Evolutionary conservation across 2,329 filamentous ascomycete species (phyloP).

Genomic region (Aspergillus fructus): DNA sequence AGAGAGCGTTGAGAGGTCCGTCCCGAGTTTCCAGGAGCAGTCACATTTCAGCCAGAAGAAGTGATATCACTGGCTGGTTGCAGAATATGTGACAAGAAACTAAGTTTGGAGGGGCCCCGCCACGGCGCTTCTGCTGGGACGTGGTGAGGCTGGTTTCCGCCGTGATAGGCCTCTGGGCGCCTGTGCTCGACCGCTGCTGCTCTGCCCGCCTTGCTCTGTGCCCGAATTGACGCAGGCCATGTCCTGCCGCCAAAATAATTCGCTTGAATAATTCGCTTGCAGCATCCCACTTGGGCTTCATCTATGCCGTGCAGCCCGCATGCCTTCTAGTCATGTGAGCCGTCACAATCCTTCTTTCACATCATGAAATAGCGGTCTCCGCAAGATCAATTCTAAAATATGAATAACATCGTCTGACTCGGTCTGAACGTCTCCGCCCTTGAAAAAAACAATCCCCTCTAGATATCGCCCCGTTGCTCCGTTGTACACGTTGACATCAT

Average conservation of each 20-base stretch:
- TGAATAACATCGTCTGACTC: conserved; percentile 1
- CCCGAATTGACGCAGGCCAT: conserved; percentile 5
- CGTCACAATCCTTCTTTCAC: background rate
- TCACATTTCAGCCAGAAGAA: background rate
- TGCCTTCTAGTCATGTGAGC: conserved; percentile 12
- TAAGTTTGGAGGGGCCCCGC: conserved; percentile 16
- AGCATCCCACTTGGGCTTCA: background rate
- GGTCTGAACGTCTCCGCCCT: background rate
- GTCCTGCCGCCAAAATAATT: conserved; percentile 3
- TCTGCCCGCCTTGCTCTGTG: conserved; percentile 1
- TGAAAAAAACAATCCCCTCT: background rate
- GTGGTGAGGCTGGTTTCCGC: conserved; percentile 12
- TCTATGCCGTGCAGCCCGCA: background rate
- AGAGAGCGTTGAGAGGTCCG: too few species aligned
- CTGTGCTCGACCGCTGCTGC: background rate
- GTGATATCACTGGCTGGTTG: background rate
- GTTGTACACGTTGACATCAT: conserved; percentile 3
- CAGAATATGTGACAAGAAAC: conserved; percentile 5
- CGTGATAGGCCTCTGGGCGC: background rate
- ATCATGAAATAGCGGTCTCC: background rate
- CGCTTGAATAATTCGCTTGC: conserved; percentile 1
- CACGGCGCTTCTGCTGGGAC: conserved; percentile 18
- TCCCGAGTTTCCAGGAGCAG: background rate
- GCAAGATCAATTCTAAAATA: background rate
- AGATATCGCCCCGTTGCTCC: background rate